Evolutionary conservation across 768 basidiomycete species (phyloP), one percentile per base, ranked within the genome.

Genomic region (Piloderma croceum): DNA sequence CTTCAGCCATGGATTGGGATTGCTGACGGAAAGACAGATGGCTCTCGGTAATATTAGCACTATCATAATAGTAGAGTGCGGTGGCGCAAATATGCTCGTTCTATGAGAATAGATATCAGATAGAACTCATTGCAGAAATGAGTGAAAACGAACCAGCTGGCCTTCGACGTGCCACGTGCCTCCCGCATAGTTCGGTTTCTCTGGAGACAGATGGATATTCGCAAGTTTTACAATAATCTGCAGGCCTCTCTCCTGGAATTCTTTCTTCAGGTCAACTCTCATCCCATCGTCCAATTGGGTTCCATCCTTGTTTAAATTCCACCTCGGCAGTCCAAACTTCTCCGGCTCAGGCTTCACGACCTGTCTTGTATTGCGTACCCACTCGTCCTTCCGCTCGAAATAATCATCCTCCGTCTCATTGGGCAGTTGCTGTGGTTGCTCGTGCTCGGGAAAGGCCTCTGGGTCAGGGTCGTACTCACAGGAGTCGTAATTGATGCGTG

Each of bases 11-110:
- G 1, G 47, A 40, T 27, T 0, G 47, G 54, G 1, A 46, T 42
- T 7, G 48, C 7, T 47, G 44, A 15, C 66, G 59, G 50, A 68
- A 68, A 3, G 51, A 51, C 11, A 67, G 58, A 7, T 45, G 38
- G 23, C 51, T 52, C 11, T 55, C 49, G 19, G 59, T 45, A n/a
- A n/a, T n/a, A n/a, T n/a, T n/a, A n/a, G n/a, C n/a, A n/a, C n/a
- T n/a, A n/a, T n/a, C n/a, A n/a, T n/a, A n/a, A n/a, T n/a, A n/a
- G n/a, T n/a, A n/a, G n/a, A n/a, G n/a, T n/a, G n/a, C n/a, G n/a
- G n/a, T n/a, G n/a, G n/a, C n/a, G n/a, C n/a, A 48, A 36, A 59
- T 58, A 34, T 54, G 51, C 42, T 56, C 57, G 27, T 56, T 49
- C 53, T 53, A 43, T 12, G 12, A 5, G 32, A n/a, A 25, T 18